These are phyloP conservation scores for Toxicodendron radicans DNA, from an alignment of 345 rosid species.

Conservation along the genomic window DNA sequence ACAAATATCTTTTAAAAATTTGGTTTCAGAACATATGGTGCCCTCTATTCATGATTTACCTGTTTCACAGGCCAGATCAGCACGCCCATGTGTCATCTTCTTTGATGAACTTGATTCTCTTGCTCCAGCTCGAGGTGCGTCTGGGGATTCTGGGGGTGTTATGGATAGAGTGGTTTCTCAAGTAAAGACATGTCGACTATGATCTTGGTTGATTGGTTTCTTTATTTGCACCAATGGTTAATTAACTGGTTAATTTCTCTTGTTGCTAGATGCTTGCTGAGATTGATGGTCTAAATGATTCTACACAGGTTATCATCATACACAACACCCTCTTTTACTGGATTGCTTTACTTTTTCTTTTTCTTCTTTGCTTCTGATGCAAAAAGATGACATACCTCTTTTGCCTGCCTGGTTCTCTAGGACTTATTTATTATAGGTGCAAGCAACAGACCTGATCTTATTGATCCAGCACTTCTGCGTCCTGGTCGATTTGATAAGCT, in stretches of 20 bases:
- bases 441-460: slow-evolving; percentile 95
- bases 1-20: not conserved
- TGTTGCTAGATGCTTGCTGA: slow-evolving; percentile 87
- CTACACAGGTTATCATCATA: slow-evolving; percentile 55
- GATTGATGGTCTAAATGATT: slow-evolving; percentile 90
- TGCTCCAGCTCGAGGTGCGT: slow-evolving; percentile 99
- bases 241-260: slow-evolving; percentile 18
- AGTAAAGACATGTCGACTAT: slow-evolving; percentile 38
- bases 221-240: not conserved
- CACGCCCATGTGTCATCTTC: slow-evolving; percentile 96
- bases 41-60: not conserved
- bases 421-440: slow-evolving; percentile 97
- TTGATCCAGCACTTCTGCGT: slow-evolving; percentile 94
- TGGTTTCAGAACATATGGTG: slow-evolving; percentile 9
- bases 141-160: slow-evolving; percentile 98
- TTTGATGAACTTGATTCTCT: slow-evolving; percentile 98
- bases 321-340: not conserved
- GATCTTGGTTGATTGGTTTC: slow-evolving; percentile 7
- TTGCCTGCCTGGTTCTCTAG: slow-evolving; percentile 30
- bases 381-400: not conserved
- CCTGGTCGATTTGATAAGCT: slow-evolving; percentile 98
- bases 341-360: not conserved
- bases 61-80: slow-evolving; percentile 82
- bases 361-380: slow-evolving; percentile 11
- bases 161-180: slow-evolving; percentile 99